Conservation (phyloP, 164 flowering plant genomes). For the Vitis labrusca region DNA sequence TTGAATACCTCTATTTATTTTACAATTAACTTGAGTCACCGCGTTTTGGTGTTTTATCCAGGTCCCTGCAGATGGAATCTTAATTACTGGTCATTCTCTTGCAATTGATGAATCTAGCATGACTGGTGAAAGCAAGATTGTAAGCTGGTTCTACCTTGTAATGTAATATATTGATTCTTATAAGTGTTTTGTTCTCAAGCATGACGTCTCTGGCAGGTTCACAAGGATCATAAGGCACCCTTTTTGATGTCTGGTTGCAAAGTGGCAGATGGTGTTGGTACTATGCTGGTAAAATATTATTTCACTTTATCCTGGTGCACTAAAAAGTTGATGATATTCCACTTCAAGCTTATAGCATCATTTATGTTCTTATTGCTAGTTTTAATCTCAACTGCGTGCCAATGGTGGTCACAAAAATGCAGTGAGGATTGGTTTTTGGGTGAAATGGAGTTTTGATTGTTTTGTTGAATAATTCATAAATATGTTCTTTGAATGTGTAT, state of each 20-base stretch:
- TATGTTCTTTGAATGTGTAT: neutral
- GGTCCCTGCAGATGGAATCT: conserved; percentile 96
- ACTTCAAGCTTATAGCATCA: neutral
- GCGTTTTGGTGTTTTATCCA: conserved; percentile 13
- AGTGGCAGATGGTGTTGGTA: conserved; percentile 96
- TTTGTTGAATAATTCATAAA: neutral
- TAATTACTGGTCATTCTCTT: conserved; percentile 84
- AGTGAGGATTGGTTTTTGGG: neutral
- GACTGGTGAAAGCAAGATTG: conserved; percentile 99
- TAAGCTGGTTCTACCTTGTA: conserved; percentile 29
- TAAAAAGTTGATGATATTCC: neutral
- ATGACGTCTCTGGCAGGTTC: conserved; percentile 45
- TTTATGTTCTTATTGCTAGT: neutral
- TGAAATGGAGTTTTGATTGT: neutral
- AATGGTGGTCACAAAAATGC: neutral
- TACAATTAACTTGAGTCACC: neutral
- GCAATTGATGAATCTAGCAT: conserved; percentile 98
- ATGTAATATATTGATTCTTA: neutral
- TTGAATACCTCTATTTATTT: neutral
- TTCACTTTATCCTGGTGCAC: neutral
- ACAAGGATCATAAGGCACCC: conserved; percentile 76
- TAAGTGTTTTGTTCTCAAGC: conserved; percentile 1
- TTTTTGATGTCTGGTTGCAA: conserved; percentile 99
- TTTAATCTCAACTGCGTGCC: neutral
- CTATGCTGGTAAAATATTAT: conserved; percentile 76